Conservation (phyloP, 1,139 yeast species). For the Geotrichum siamense region DNA sequence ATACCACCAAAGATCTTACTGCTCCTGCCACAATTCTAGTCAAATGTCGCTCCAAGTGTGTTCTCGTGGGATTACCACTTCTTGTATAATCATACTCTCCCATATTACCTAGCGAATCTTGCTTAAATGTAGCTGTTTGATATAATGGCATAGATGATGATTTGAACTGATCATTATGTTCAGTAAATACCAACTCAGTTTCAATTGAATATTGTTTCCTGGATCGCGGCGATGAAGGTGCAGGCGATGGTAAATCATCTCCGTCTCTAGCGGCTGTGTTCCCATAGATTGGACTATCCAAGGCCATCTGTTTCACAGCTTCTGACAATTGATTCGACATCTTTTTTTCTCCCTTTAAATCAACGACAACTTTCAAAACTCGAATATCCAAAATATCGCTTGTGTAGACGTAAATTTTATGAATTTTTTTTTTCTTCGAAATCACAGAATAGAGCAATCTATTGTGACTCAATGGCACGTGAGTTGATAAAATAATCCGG, state of each 20-base stretch:
- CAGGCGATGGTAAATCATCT: slow-evolving; percentile 35
- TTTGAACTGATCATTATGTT: slow-evolving; percentile 63
- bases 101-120: slow-evolving; percentile 63
- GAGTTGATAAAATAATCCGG: too few species aligned
- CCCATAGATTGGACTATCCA: neutral
- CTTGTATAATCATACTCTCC: slow-evolving; percentile 88
- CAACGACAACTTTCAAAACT: too few species aligned
- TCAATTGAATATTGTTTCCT: slow-evolving; percentile 40
- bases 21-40: slow-evolving; percentile 67
- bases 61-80: slow-evolving; percentile 91
- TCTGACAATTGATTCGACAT: neutral
- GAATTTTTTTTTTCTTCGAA: too few species aligned
- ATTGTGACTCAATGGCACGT: too few species aligned
- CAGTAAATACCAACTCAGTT: slow-evolving; percentile 66
- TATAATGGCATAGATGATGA: slow-evolving; percentile 85
- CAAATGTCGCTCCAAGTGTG: slow-evolving; percentile 68
- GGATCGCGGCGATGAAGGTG: slow-evolving; percentile 34
- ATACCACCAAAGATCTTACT: slow-evolving; percentile 65
- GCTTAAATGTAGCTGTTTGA: slow-evolving; percentile 90
- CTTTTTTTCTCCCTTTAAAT: neutral
- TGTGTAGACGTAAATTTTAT: too few species aligned
- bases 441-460: too few species aligned
- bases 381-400: too few species aligned
- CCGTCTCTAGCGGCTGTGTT: slow-evolving; percentile 20
- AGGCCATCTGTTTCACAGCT: neutral